These are phyloP conservation scores for Apiospora marii DNA, from an alignment of 2,329 filamentous ascomycete genomes.

Conservation along the genomic window DNA sequence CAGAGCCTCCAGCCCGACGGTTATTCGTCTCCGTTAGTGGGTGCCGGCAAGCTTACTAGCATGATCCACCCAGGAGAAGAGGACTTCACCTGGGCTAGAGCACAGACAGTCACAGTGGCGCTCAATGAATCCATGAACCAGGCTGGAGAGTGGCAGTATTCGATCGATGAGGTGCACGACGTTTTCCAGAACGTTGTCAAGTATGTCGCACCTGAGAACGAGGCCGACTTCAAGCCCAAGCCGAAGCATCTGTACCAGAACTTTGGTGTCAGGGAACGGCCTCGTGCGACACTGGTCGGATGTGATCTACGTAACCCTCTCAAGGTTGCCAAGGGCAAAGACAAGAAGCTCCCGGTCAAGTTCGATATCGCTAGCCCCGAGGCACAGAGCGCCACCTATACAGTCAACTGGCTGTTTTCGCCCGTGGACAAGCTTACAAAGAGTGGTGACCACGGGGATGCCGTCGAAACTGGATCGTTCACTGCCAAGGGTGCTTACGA, in stretches of 20 bases:
- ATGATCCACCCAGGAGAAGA: conserved; percentile 66
- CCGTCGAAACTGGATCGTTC: conserved; percentile 64
- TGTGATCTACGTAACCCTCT: conserved; percentile 84
- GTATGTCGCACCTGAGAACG: conserved; percentile 72
- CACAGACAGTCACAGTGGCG: conserved; percentile 78
- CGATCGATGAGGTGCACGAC: conserved; percentile 90
- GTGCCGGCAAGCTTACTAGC: conserved; percentile 62
- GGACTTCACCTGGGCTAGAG: conserved; percentile 82
- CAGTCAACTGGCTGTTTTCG: conserved; percentile 83
- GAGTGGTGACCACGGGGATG: conserved; percentile 72
- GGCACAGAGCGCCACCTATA: conserved; percentile 71
- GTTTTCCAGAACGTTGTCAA: conserved; percentile 86
- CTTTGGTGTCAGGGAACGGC: conserved; percentile 88
- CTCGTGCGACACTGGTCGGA: conserved; percentile 72
- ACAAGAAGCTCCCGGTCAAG: conserved; percentile 72
- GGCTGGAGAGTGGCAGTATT: conserved; percentile 86
- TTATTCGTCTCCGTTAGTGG: conserved; percentile 78
- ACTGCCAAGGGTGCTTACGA: conserved; percentile 69
- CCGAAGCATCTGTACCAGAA: conserved; percentile 73
- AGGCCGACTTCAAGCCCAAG: conserved; percentile 70
- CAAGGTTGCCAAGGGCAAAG: conserved; percentile 79
- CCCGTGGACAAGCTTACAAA: conserved; percentile 73
- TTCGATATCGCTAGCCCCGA: conserved; percentile 70
- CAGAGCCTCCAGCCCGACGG: conserved; percentile 94
- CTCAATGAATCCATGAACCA: conserved; percentile 88